These are phyloP conservation scores for Kluyveromyces marxianus DNA, from an alignment of 1,139 yeast species.

Conservation along the genomic window DNA sequence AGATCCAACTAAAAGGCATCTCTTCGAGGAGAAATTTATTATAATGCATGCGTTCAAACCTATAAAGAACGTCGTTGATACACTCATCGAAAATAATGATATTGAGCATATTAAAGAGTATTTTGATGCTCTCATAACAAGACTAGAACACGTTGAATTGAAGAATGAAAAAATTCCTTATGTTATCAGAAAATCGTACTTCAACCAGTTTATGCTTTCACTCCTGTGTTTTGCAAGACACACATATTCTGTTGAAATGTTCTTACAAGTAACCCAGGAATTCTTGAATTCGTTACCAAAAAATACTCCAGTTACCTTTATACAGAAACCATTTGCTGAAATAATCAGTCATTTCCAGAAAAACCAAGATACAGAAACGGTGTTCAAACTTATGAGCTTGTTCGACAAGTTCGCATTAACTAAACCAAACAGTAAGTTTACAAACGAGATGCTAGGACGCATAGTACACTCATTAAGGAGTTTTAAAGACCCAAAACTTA, in stretches of 20 bases:
- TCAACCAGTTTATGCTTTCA: constrained; percentile 16
- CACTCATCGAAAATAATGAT: constrained; percentile 13
- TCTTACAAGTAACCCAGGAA: constrained; percentile 13
- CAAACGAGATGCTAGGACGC: constrained; percentile 15
- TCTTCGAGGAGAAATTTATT: constrained; percentile 16
- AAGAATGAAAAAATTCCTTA: constrained; percentile 1
- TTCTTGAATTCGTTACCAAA: constrained; percentile 10
- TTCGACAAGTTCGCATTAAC: constrained; percentile 9
- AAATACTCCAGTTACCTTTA: constrained; percentile 8
- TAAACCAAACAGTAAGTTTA: constrained; percentile 12
- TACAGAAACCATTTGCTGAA: constrained; percentile 15
- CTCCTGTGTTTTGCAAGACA: constrained; percentile 15
- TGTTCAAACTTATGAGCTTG: constrained; percentile 13
- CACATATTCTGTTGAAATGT: constrained; percentile 14
- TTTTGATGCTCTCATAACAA: constrained; percentile 18
- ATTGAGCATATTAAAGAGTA: constrained; percentile 17
- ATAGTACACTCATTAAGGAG: constrained; percentile 17
- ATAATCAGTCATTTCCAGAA: constrained; percentile 14
- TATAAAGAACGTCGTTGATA: constrained; percentile 15
- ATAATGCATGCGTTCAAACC: constrained; percentile 18
- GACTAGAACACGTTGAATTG: constrained; percentile 14
- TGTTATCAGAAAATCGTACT: constrained; percentile 6
- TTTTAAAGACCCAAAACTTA: constrained; percentile 24
- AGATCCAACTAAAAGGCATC: constrained; percentile 9
- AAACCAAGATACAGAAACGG: constrained; percentile 19